Conservation (phyloP, 176 grass and related monocot genomes). For the Lolium multiflorum region DNA sequence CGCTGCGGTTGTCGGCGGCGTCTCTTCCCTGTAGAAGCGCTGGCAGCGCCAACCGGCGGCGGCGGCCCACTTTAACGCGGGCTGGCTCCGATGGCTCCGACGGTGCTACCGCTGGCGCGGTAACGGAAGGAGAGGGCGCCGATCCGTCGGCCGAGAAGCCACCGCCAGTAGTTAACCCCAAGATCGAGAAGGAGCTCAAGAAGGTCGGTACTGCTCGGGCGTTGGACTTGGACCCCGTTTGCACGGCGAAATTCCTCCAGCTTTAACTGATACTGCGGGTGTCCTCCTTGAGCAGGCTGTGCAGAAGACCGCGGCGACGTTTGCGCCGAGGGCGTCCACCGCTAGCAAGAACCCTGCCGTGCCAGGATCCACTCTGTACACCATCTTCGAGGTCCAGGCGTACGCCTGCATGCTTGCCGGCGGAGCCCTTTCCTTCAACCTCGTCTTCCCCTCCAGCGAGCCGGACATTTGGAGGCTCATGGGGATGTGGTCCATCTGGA, state of each 20-base stretch:
- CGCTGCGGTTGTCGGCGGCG: conserved; percentile 29
- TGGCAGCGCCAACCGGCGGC: not conserved
- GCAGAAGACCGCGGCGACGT: conserved; percentile 92
- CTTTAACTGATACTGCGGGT: not conserved
- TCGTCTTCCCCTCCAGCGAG: conserved; percentile 66
- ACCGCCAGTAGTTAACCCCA: conserved; percentile 48
- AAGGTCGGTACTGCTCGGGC: conserved; percentile 53
- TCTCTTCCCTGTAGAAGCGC: conserved; percentile 10
- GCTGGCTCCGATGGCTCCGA: conserved; percentile 39
- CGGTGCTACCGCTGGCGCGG: conserved; percentile 43
- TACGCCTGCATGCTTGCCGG: conserved; percentile 88
- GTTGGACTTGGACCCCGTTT: not conserved
- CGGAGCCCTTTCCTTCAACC: conserved; percentile 92
- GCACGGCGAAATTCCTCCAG: not conserved
- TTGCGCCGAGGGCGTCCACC: conserved; percentile 88
- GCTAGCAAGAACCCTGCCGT: conserved; percentile 94
- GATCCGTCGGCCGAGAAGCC: conserved; percentile 18
- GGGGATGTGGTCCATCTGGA: conserved; percentile 99
- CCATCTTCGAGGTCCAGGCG: conserved; percentile 89
- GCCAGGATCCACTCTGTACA: conserved; percentile 74
- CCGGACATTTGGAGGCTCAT: conserved; percentile 87
- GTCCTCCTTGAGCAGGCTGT: conserved; percentile 65
- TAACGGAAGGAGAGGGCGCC: conserved; percentile 35
- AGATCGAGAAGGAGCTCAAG: conserved; percentile 87
- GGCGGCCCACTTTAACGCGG: not conserved